Base-by-base conservation (phyloP, 768 basidiomycete species). In the Pulveroboletus ravenelii region DNA sequence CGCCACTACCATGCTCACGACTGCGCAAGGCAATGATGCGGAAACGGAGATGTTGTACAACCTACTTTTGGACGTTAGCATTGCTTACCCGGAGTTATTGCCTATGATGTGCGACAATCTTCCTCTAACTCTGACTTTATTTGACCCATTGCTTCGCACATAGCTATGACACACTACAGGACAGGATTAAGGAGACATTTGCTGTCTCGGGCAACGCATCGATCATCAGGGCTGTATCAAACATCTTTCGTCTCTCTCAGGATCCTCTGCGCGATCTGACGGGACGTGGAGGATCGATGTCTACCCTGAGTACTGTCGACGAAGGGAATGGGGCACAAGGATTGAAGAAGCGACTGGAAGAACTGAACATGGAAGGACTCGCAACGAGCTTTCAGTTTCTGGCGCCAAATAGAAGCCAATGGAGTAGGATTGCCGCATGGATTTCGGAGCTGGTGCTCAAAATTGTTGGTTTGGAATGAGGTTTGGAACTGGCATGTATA, bases 1-100 rank as follows among this genome's bases (percentile, higher is more conserved):
- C 60, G 73, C 84, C 35, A 81, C 81, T 3, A 82, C 87, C 1
- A 87, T 94, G 67, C 73, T 93, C 13, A 72, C 73, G 39, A 85
- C 80, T 7, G 84, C 88, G 1, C 84, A 89, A 60, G 83, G 85
- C 3, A 88, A 91, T 54, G 88, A 90, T 56, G 73, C 76, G 2
- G 93, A 96, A 69, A 85, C 84, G 2, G 81, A 90, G 63, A 84
- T 93, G 36, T 66, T 94, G 40, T 93, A 87, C 65, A 76, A 76
- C 41, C 64, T 95, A 30, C 74, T 96, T 29, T 80, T 87, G 29
- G 85, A 91, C 38, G 77, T 91, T 13, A 79, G 82, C 14, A 69
- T 70, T 7, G 67, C 73, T 9, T 86, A 81, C 66, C 91, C 91
- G 1, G 87, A 92, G 17, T 76, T 84, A 18, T 73, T 91, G 20